A percentile compares a stretch with the other conserved stretches of the same genome.
phyloP scores from a whole-genome alignment of 2,329 filamentous ascomycete species.

The Diatrype stigma region DNA sequence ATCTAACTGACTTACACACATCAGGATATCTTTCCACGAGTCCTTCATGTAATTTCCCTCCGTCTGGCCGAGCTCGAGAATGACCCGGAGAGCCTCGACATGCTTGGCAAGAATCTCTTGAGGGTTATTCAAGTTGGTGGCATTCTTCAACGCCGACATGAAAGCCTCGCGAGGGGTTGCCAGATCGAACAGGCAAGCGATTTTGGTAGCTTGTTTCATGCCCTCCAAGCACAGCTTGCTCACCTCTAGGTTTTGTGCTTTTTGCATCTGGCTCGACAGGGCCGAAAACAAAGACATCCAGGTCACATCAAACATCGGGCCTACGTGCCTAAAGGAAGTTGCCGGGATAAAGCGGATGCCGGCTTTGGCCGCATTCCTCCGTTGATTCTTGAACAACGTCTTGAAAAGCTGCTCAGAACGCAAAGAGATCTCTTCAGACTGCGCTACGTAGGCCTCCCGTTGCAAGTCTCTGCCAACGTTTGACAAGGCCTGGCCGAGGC shows the following conservation, averaged over 20 bases:
- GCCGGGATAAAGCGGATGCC: constrained; percentile 81
- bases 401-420: constrained; percentile 83
- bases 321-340: constrained; percentile 89
- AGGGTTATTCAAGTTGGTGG: constrained; percentile 92
- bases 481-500: constrained; percentile 82
- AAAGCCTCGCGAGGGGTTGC: constrained; percentile 94
- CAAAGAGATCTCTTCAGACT: constrained; percentile 84
- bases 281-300: constrained; percentile 99
- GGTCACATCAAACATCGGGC: constrained; percentile 96
- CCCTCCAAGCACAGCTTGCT: constrained; percentile 92
- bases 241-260: constrained; percentile 86
- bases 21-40: constrained; percentile 93
- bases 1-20: constrained; percentile 93
- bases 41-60: constrained; percentile 86
- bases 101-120: constrained; percentile 96
- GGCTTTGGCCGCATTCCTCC: constrained; percentile 68
- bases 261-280: constrained; percentile 87
- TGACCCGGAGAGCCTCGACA: constrained; percentile 84
- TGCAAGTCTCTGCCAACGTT: constrained; percentile 90
- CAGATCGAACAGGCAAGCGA: constrained; percentile 89
- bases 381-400: constrained; percentile 84
- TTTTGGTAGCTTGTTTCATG: constrained; percentile 87
- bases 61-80: constrained; percentile 87
- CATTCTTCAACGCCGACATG: constrained; percentile 85
- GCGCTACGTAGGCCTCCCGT: constrained; percentile 87